Conservation (phyloP, 2,329 filamentous ascomycete species). For the Colletotrichum higginsianum region DNA sequence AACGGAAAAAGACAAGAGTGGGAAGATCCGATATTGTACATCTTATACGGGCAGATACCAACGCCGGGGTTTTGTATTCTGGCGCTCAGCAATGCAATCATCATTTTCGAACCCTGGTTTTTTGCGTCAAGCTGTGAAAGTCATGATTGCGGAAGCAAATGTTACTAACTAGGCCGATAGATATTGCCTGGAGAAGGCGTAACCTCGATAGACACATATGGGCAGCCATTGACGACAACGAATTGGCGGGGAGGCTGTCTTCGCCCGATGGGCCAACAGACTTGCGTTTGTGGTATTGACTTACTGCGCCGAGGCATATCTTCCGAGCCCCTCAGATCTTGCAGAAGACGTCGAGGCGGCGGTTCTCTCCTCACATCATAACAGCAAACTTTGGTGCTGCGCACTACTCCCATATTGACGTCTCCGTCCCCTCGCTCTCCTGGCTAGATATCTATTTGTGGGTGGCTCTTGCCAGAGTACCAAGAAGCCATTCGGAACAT, state of each 20-base stretch:
- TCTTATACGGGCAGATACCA: conserved; percentile 39
- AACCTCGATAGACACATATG: background rate
- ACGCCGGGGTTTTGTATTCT: conserved; percentile 22
- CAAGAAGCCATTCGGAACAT: too few relatives aligned
- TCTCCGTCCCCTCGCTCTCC: background rate
- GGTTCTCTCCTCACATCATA: background rate
- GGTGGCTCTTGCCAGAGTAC: background rate
- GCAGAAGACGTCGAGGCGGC: background rate
- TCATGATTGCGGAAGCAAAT: background rate
- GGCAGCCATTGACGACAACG: background rate
- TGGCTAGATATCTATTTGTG: background rate
- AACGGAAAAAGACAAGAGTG: background rate
- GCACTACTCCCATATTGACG: background rate
- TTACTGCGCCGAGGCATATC: background rate
- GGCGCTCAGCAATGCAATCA: conserved; percentile 31
- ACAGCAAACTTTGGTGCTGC: background rate
- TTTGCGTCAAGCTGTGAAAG: too few relatives aligned
- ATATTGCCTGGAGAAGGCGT: background rate
- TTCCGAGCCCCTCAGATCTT: background rate
- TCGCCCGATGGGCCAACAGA: too few relatives aligned
- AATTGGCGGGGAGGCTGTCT: background rate
- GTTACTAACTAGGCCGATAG: background rate
- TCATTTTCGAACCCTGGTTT: conserved; percentile 1
- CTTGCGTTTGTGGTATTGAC: background rate
- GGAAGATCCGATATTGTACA: conserved; percentile 25